A percentile compares a stretch with the other conserved stretches of the same genome.
phyloP scores from a whole-genome alignment of 129 eudicot genomes.

The Chrysanthemum makinoi region DNA sequence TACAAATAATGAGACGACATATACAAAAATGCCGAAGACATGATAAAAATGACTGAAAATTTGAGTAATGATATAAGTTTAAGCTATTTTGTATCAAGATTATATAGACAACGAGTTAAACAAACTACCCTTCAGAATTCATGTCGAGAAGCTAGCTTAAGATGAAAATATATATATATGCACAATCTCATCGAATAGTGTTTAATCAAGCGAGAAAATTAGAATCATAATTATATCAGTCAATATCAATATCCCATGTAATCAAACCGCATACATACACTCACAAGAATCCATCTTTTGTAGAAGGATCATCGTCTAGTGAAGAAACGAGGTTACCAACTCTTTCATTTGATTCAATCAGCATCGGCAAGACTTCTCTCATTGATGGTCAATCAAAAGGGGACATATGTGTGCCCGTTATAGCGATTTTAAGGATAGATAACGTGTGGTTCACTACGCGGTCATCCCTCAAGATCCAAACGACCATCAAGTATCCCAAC shows the following conservation, averaged over 20 bases:
- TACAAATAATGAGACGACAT: too few species aligned
- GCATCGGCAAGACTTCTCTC: constrained; percentile 89
- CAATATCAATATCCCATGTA: constrained; percentile 20
- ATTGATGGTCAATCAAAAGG: constrained; percentile 88
- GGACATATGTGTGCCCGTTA: constrained; percentile 74
- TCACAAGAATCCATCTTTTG: constrained; percentile 26
- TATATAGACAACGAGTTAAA: constrained; percentile 18
- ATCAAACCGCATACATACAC: constrained; percentile 12
- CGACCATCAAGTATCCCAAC: constrained; percentile 73
- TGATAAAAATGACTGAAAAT: too few species aligned
- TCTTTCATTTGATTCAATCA: constrained; percentile 67
- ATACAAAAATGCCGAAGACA: background rate
- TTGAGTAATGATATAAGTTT: background rate
- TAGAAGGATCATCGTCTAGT: constrained; percentile 30
- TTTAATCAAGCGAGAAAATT: constrained; percentile 29
- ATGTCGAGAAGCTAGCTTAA: background rate
- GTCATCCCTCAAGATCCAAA: constrained; percentile 51
- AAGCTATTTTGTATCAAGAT: background rate
- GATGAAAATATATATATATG: constrained; percentile 16
- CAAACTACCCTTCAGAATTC: constrained; percentile 9
- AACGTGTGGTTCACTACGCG: constrained; percentile 67
- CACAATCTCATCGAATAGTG: constrained; percentile 19
- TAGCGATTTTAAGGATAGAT: constrained; percentile 60
- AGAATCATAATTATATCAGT: constrained; percentile 27
- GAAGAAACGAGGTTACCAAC: constrained; percentile 45